phyloP scores from a whole-genome alignment of 768 basidiomycete species.

The Phylloporus sp. region DNA sequence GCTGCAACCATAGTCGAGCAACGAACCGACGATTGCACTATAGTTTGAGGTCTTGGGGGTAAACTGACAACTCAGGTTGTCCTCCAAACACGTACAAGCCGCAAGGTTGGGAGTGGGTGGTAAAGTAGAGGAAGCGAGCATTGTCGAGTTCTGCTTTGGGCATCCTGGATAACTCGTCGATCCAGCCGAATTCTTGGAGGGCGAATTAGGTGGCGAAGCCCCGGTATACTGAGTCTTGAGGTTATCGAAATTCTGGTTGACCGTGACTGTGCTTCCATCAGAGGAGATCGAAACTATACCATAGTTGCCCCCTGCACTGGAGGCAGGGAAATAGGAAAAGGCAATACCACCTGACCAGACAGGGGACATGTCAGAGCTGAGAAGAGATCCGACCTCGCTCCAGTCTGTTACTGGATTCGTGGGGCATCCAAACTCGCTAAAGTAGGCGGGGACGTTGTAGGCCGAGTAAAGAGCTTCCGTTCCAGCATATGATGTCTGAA shows the following conservation, averaged over 20 bases:
- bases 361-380: slow-evolving; percentile 64
- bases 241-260: slow-evolving; percentile 61
- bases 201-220: slow-evolving; percentile 58
- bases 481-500: slow-evolving; percentile 50
- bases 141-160: slow-evolving; percentile 53
- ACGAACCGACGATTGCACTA: slow-evolving; percentile 50
- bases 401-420: slow-evolving; percentile 58
- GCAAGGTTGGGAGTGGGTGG: slow-evolving; percentile 81
- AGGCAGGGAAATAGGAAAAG: slow-evolving; percentile 85
- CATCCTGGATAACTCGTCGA: slow-evolving; percentile 51
- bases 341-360: slow-evolving; percentile 89
- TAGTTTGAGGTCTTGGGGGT: slow-evolving; percentile 59
- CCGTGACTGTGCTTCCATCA: slow-evolving; percentile 62
- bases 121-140: slow-evolving; percentile 61
- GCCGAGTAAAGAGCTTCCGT: slow-evolving; percentile 51
- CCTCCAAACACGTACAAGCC: slow-evolving; percentile 74
- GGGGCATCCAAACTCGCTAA: slow-evolving; percentile 84
- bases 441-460: slow-evolving; percentile 81
- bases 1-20: slow-evolving; percentile 63
- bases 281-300: slow-evolving; percentile 78
- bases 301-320: slow-evolving; percentile 66
- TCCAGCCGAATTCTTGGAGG: slow-evolving; percentile 52
- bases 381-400: slow-evolving; percentile 73
- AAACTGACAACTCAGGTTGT: slow-evolving; percentile 67
- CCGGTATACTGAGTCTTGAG: slow-evolving; percentile 58